phyloP scores from a whole-genome alignment of 306 rosid genomes.

The Ziziphus jujuba region DNA sequence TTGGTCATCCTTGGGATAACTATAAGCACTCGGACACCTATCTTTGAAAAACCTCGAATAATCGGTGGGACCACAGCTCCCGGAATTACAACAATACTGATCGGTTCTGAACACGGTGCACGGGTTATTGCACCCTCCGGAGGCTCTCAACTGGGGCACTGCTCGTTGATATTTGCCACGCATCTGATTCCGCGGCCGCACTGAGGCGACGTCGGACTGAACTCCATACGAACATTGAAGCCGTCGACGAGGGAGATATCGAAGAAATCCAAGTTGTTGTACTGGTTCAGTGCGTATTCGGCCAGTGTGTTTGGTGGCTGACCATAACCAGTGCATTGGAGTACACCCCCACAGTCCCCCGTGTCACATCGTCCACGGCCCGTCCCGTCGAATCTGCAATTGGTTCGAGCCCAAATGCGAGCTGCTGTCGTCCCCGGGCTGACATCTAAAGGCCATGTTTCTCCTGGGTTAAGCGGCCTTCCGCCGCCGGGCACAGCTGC shows the following conservation, averaged over 20 bases:
- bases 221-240: slow-evolving; percentile 36
- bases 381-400: slow-evolving; percentile 14
- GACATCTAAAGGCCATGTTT: slow-evolving; percentile 22
- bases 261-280: slow-evolving; percentile 22
- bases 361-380: slow-evolving; percentile 31
- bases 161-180: slow-evolving; percentile 25
- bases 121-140: slow-evolving; percentile 32
- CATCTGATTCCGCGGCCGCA: slow-evolving; percentile 18
- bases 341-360: slow-evolving; percentile 28
- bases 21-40: slow-evolving; percentile 36
- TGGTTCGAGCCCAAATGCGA: slow-evolving; percentile 29
- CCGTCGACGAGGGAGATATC: slow-evolving; percentile 40
- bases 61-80: slow-evolving; percentile 16
- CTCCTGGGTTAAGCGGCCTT: not conserved
- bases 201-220: slow-evolving; percentile 18
- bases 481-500: slow-evolving; percentile 30
- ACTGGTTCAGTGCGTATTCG: slow-evolving; percentile 34
- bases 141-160: slow-evolving; percentile 18
- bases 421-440: slow-evolving; percentile 3
- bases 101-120: slow-evolving; percentile 38
- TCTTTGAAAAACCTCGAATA: slow-evolving; percentile 27
- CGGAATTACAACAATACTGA: slow-evolving; percentile 33
- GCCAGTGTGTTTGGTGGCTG: slow-evolving; percentile 37
- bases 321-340: slow-evolving; percentile 21
- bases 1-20: slow-evolving; percentile 37